Base-by-base conservation (phyloP, 768 basidiomycete genomes). In the Trametes cubensis region DNA sequence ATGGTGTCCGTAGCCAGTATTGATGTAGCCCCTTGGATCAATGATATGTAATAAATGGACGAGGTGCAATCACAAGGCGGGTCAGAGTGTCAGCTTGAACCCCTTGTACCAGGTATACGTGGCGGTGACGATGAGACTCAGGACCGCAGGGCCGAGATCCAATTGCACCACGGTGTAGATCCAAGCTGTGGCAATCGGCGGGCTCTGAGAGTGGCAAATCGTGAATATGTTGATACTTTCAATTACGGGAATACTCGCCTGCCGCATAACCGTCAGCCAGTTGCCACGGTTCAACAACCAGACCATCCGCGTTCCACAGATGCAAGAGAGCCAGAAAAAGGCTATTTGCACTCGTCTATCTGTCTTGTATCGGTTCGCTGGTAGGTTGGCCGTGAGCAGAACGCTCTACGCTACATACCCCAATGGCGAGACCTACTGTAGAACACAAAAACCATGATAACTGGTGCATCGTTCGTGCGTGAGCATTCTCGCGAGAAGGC, bases 111-210 rank as follows among this genome's bases (percentile, higher is more conserved):
- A 84, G 8, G 83, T 76, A 75, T 84, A 92, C 47, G 67, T 69
- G 6, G 79, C 83, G 40, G 89, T 82, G 15, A 80, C 61, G 1
- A 72, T 58, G 15, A 94, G 77, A 63, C 83, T 85, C 28, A 85
- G 60, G 4, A 85, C 76, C 6, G 90, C 86, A 20, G 85, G 83
- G 3, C 78, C 78, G 25, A 94, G 74, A 58, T 88, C 83, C 26
- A 92, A 79, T 65, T 91, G 88, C 14, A 92, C 76, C 51, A 92
- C 77, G 3, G 84, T 79, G 67, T 89, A 94, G 10, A 92, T 77
- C 92, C 92, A 94, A 6, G 89, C 70, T 0, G 91, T 92, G 3
- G 86, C 86, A 57, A 93, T 75, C 13, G 92, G 89, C 14, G 92
- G 92, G 60, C 83, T 82, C 92, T 94, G 58, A 34, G 34, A 10